A percentile compares a stretch with the other conserved stretches of the same genome.
These are phyloP conservation scores for Suzukiozyma palmioleophila DNA, from an alignment of 1,139 yeast species.

Conservation along the genomic window DNA sequence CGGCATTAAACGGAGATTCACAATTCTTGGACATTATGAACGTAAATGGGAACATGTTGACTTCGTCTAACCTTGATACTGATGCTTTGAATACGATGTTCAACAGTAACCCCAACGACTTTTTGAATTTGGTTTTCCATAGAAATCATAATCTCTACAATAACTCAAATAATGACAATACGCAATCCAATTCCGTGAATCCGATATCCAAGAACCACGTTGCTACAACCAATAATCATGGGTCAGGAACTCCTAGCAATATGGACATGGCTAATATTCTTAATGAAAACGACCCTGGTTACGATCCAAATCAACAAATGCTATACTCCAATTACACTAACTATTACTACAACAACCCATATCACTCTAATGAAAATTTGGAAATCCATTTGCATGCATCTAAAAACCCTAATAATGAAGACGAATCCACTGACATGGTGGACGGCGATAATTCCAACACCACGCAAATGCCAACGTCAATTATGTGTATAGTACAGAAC, in stretches of 20 bases:
- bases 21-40: constrained; percentile 54
- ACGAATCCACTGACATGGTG: constrained; percentile 31
- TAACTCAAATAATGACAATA: constrained; percentile 2
- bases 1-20: constrained; percentile 63
- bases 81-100: constrained; percentile 7
- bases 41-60: constrained; percentile 11
- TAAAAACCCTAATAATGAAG: constrained; percentile 20
- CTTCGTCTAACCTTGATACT: constrained; percentile 13
- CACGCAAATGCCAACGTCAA: constrained; percentile 39
- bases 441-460: constrained; percentile 31
- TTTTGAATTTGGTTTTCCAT: constrained; percentile 52
- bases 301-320: constrained; percentile 36
- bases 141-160: constrained; percentile 23
- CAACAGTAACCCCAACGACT: constrained; percentile 17
- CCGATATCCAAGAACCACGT: constrained; percentile 4
- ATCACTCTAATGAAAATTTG: constrained; percentile 36
- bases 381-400: constrained; percentile 46
- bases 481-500: constrained; percentile 46
- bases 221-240: constrained; percentile 7
- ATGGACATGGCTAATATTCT: constrained; percentile 19
- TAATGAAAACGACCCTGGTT: constrained; percentile 20
- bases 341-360: constrained; percentile 41
- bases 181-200: not conserved
- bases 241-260: constrained; percentile 11
- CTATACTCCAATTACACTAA: constrained; percentile 40